Evolutionary conservation across 306 rosid species (phyloP), one percentile per base, ranked within the genome.

Genomic region (Pyrus bretschneideri): DNA sequence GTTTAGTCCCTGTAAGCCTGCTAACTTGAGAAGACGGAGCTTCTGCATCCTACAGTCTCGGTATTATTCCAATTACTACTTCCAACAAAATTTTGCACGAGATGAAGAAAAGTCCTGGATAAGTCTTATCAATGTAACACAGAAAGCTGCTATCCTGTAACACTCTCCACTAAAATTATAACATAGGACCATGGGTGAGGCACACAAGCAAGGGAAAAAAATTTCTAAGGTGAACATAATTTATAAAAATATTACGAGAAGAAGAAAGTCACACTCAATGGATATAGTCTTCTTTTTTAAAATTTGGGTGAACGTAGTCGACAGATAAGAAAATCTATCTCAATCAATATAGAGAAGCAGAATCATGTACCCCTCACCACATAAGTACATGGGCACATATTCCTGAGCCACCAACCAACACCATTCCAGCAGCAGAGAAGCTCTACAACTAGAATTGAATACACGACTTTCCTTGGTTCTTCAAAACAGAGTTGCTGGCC

Each of bases 381-480:
- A 51, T 81, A 77, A 73, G 79, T 81, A 83, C 82, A 83, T 66
- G 84, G 82, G 81, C 83, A 84, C 75, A 77, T 76, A 83, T 75
- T 73, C 75, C 63, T 42, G 84, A 86, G 82, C 86, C 79, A 87
- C 79, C 85, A 84, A 61, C 78, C 83, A 85, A 91, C 91, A 84
- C 61, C 89, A 84, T 67, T 85, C 84, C 87, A 83, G 87, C 86
- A 81, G 88, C 85, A 71, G 78, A 73, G 74, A 86, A 87, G 84
- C 86, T 82, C 82, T 79, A 83, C 79, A 80, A 85, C 88, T 85
- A 86, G 63, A 81, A 81, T 78, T 85, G 81, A 84, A 85, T 74
- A 88, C 86, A 80, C 82, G 73, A 81, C 82, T 78, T 84, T 82
- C 87, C 81, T 76, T 78, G 82, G 78, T 85, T 72, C 88, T 86